Conservation (phyloP, 495 filamentous ascomycete species). For the Penicillium waksmanii region DNA sequence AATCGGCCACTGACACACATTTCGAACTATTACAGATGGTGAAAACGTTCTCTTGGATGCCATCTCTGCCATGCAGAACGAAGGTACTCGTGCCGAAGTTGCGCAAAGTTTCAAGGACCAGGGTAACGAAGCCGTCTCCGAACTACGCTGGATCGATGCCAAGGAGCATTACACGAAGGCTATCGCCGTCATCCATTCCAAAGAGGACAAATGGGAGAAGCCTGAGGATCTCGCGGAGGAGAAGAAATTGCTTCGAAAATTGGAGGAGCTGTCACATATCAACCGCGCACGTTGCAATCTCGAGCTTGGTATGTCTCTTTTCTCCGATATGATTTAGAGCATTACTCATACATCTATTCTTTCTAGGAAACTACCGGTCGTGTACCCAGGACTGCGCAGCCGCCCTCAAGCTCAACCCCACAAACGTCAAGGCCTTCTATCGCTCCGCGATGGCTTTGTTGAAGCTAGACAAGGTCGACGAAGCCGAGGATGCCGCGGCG, state of each 20-base stretch:
- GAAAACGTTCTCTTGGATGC: conserved; percentile 83
- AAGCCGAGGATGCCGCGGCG: conserved; percentile 75
- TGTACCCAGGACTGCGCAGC: conserved; percentile 80
- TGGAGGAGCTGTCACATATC: conserved; percentile 76
- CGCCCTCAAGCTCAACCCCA: conserved; percentile 75
- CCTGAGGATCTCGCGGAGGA: conserved; percentile 55
- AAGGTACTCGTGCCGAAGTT: conserved; percentile 84
- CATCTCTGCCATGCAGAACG: conserved; percentile 85
- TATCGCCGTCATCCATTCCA: conserved; percentile 64
- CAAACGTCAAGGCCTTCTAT: conserved; percentile 87
- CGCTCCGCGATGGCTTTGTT: conserved; percentile 76
- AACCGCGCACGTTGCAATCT: conserved; percentile 90
- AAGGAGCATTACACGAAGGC: conserved; percentile 91
- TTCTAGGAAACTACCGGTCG: conserved; percentile 76
- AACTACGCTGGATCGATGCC: conserved; percentile 77
- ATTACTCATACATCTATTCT: conserved; percentile 13
- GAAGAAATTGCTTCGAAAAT: conserved; percentile 54
- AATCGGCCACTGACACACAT: conserved; percentile 1
- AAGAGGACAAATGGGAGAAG: conserved; percentile 58
- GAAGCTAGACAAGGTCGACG: conserved; percentile 68
- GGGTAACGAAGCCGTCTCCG: conserved; percentile 83
- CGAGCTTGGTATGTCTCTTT: conserved; percentile 58
- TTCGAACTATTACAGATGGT: conserved; percentile 37
- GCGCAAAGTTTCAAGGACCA: conserved; percentile 79
- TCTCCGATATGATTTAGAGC: not conserved